phyloP scores from a whole-genome alignment of 345 rosid genomes.

The Dimocarpus longan region DNA sequence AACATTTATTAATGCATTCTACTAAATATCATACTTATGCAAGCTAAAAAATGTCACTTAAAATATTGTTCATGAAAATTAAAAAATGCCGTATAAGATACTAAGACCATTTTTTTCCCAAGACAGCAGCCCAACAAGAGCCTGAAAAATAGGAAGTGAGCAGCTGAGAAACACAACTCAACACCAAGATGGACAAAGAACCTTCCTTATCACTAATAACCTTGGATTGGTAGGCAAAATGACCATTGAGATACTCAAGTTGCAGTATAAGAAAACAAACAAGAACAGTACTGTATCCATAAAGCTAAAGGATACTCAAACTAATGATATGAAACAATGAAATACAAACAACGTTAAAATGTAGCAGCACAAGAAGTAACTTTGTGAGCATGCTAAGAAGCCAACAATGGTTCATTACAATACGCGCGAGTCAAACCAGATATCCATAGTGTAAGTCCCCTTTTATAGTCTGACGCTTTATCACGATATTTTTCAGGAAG shows the following conservation, averaged over 20 bases:
- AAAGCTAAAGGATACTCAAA: background rate
- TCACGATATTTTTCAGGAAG: constrained; percentile 77
- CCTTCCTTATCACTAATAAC: background rate
- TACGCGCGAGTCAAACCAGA: constrained; percentile 99
- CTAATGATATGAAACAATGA: constrained; percentile 1
- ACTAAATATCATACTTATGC: no score
- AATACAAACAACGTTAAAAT: background rate
- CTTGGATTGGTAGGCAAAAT: background rate
- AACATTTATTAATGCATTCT: no score
- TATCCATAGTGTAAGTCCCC: constrained; percentile 98
- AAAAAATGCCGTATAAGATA: no score
- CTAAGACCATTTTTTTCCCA: constrained; percentile 64
- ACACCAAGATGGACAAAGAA: constrained; percentile 5
- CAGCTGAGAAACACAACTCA: constrained; percentile 16
- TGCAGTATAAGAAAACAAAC: constrained; percentile 2
- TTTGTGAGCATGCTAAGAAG: background rate
- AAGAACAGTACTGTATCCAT: background rate
- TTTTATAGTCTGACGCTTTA: constrained; percentile 75
- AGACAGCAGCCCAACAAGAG: constrained; percentile 95
- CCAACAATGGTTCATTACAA: constrained; percentile 8
- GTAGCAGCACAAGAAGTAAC: background rate
- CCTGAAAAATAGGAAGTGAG: constrained; percentile 44
- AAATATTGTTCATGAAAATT: no score
- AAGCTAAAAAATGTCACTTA: no score
- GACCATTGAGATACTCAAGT: background rate